Evolutionary conservation across 352 stramenopile genomes (phyloP).

Genomic region (Stramenopiles sp.): DNA sequence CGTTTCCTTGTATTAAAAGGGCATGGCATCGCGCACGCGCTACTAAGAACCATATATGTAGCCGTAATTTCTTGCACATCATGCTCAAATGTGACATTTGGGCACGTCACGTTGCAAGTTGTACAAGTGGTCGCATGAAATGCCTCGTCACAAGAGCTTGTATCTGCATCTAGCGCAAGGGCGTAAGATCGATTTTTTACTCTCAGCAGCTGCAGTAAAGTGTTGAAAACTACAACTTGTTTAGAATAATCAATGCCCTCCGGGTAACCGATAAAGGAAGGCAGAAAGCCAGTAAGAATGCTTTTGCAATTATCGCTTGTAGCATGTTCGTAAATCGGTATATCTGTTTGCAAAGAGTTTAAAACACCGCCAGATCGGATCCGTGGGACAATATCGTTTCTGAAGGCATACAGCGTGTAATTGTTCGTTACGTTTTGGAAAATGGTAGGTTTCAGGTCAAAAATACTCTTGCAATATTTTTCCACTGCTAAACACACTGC

Average conservation of each 20-base stretch:
- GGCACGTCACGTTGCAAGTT: neutral
- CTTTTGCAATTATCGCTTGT: neutral
- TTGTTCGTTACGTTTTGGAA: neutral
- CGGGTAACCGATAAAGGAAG: neutral
- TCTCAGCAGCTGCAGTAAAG: neutral
- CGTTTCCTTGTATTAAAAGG: conserved; percentile 5
- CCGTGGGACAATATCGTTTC: neutral
- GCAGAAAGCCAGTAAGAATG: neutral
- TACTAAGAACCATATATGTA: conserved; percentile 8
- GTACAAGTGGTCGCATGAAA: neutral
- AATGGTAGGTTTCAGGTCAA: neutral
- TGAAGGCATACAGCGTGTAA: neutral
- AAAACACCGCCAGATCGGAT: neutral
- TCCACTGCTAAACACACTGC: neutral
- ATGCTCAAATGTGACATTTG: neutral
- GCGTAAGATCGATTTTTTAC: neutral
- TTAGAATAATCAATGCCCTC: neutral
- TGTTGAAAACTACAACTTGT: neutral
- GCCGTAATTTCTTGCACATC: neutral
- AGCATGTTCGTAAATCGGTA: neutral
- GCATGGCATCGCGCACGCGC: conserved; percentile 3
- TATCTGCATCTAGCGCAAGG: neutral
- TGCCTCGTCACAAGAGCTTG: neutral
- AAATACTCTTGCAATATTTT: neutral
- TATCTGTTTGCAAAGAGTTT: neutral